Conservation (phyloP, 345 rosid species). For the Gossypium thurberi region DNA sequence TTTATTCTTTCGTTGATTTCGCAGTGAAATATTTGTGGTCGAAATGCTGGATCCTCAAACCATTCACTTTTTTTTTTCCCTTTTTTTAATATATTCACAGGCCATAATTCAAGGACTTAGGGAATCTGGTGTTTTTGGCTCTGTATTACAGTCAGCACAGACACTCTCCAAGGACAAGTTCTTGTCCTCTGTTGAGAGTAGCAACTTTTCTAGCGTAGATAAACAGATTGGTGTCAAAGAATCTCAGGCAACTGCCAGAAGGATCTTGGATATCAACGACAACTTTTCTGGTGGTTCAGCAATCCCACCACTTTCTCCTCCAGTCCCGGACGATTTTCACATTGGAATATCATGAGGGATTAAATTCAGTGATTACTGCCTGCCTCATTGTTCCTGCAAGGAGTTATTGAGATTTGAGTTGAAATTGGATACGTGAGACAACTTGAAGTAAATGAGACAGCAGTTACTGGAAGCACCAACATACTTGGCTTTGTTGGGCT, state of each 20-base stretch:
- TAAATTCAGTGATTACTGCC: not conserved
- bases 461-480: slow-evolving; percentile 8
- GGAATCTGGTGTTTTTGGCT: slow-evolving; percentile 65
- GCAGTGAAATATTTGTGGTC: not conserved
- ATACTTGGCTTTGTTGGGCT: slow-evolving; percentile 23
- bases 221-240: slow-evolving; percentile 32
- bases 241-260: slow-evolving; percentile 43
- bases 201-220: slow-evolving; percentile 24
- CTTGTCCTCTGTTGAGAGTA: slow-evolving; percentile 26
- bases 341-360: slow-evolving; percentile 14
- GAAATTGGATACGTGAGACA: not conserved
- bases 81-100: slow-evolving; percentile 25
- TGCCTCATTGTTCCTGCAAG: not conserved
- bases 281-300: slow-evolving; percentile 27
- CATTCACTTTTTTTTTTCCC: not conserved
- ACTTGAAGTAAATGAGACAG: not conserved
- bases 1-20: not conserved
- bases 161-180: slow-evolving; percentile 23
- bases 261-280: slow-evolving; percentile 34
- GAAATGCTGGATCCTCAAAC: not conserved
- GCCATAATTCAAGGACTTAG: slow-evolving; percentile 60
- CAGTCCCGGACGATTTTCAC: slow-evolving; percentile 24
- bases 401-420: not conserved
- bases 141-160: slow-evolving; percentile 44
- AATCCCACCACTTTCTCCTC: slow-evolving; percentile 64